phyloP scores from a whole-genome alignment of 208 protist genomes.

The Porcisia hertigi region DNA sequence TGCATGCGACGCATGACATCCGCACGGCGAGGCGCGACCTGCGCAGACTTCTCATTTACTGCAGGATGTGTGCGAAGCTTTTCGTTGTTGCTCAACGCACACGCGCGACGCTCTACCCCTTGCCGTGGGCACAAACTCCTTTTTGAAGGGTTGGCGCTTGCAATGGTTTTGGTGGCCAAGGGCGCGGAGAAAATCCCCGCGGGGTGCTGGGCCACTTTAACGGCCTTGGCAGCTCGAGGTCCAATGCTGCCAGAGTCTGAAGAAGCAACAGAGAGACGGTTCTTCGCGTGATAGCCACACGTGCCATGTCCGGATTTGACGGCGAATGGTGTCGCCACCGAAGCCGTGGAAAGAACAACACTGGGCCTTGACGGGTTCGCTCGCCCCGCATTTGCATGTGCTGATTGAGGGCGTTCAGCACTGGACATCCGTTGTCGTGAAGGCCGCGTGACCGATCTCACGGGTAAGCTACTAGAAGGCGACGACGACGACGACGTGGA shows the following conservation, averaged over 20 bases:
- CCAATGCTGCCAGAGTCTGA: not conserved
- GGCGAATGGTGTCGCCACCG: conserved; percentile 6
- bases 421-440: not conserved
- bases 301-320: not conserved
- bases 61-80: not conserved
- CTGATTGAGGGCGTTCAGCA: not conserved
- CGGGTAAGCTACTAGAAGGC: not conserved
- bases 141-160: not conserved
- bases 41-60: not conserved
- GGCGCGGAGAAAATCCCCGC: not conserved
- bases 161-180: not conserved
- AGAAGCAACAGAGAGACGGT: not conserved
- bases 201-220: not conserved
- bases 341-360: not conserved
- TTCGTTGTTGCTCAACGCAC: not conserved
- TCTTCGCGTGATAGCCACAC: not conserved
- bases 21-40: not conserved
- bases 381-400: not conserved
- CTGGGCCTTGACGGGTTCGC: not conserved
- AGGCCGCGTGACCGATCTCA: not conserved
- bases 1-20: not conserved
- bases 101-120: not conserved
- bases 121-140: not conserved
- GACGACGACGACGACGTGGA: not conserved
- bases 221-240: not conserved